Evolutionary conservation across 2,329 filamentous ascomycete species (phyloP).

Genomic region (Blastomyces emzantsi): DNA sequence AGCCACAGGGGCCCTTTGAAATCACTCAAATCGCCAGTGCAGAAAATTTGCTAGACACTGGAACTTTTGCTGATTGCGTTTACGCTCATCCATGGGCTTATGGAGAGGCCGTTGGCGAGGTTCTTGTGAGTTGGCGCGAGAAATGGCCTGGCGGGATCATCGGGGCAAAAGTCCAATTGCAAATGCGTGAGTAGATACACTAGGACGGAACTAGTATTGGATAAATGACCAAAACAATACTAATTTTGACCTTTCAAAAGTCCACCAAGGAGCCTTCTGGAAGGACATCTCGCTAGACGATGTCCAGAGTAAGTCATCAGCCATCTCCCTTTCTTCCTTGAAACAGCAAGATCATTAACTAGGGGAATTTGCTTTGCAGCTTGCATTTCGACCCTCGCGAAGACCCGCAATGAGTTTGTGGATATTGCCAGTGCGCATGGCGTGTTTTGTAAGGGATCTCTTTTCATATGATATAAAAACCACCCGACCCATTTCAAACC

Average conservation of each 20-base stretch:
- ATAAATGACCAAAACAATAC: background rate
- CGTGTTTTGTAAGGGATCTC: background rate
- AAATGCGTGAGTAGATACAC: slow-evolving; percentile 12
- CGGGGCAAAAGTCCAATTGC: slow-evolving; percentile 12
- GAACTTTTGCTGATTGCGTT: slow-evolving; percentile 8
- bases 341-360: background rate
- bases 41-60: background rate
- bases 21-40: slow-evolving; percentile 11
- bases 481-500: background rate
- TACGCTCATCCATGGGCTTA: slow-evolving; percentile 16
- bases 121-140: slow-evolving; percentile 15
- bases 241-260: slow-evolving; percentile 4
- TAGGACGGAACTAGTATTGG: background rate
- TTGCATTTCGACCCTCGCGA: slow-evolving; percentile 2
- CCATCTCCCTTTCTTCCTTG: background rate
- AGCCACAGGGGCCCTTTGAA: slow-evolving; percentile 12
- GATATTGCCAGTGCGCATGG: background rate
- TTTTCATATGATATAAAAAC: background rate
- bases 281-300: slow-evolving; percentile 14
- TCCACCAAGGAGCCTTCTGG: slow-evolving; percentile 14
- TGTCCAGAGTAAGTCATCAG: slow-evolving; percentile 11
- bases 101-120: slow-evolving; percentile 10
- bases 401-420: background rate
- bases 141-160: slow-evolving; percentile 7
- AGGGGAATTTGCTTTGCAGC: background rate